Base-by-base conservation (phyloP, 2,329 filamentous ascomycete genomes). In the Cercospora sesami region DNA sequence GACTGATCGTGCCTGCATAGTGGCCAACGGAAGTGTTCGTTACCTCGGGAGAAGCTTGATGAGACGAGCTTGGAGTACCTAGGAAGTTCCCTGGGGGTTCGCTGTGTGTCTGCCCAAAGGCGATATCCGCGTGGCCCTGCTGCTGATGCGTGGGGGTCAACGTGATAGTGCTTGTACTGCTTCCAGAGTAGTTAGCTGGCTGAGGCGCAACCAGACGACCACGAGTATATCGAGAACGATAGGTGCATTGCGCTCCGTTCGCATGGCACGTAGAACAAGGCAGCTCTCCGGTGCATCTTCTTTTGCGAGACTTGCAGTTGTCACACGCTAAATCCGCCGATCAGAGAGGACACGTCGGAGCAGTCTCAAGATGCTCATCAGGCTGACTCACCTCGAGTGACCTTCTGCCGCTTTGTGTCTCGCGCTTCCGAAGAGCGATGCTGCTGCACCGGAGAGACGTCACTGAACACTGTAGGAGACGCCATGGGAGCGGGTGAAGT, bases 211-310 rank as follows among this genome's bases (percentile, higher is more conserved):
- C 73, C 1, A 73, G 64, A 31, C 70, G 68, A 67, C 69, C 82
- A 77, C 84, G 77, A 18, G 80, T 82, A 71, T 86, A 86, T 0
- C 80, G 79, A 21, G 84, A 83, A 26, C 82, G 81, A 70, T 84
- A 86, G 18, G 83, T 82, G 75, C 85, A 86, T 14, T 70, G 69
- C 6, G 73, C 70, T 28, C 73, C 75, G 18, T 75, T 74, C 36
- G 70, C 68, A 39, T 70, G 71, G 68, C 81, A 83, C 1, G 79
- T 72, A 10, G 72, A 69, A 64, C 81, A 83, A 2, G 81, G 81
- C 33, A 78, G 74, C 21, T 76, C 78, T 5, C 81, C 81, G 39
- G 75, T 78, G 69, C 81, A 83, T 61, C 78, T 76, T 60, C 79
- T 78, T 72, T 83, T 82, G 60, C 79, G 78, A 23, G 72, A 60